These are phyloP conservation scores for Delphinella strobiligena DNA, from an alignment of 2,329 filamentous ascomycete species.

Conservation along the genomic window DNA sequence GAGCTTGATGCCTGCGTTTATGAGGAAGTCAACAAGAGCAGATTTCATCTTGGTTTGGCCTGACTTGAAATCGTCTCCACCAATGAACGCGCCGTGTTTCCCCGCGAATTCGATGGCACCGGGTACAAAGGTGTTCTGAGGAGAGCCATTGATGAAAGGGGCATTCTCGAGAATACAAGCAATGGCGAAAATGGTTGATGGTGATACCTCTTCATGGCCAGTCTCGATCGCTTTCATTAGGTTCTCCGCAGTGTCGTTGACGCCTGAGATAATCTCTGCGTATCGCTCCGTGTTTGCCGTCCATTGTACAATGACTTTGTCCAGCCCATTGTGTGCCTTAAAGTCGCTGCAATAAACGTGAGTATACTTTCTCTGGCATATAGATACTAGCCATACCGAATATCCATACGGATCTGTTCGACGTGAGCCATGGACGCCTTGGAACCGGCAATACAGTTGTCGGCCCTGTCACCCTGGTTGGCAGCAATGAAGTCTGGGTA, in stretches of 20 bases:
- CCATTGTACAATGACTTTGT: slow-evolving; percentile 97
- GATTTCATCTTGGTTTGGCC: slow-evolving; percentile 99
- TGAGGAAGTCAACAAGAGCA: slow-evolving; percentile 93
- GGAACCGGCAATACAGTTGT: slow-evolving; percentile 73
- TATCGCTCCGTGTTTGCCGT: slow-evolving; percentile 98
- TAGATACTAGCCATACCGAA: slow-evolving; percentile 45
- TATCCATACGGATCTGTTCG: slow-evolving; percentile 84
- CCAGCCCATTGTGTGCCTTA: slow-evolving; percentile 71
- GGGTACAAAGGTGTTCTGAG: slow-evolving; percentile 97
- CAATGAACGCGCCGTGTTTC: slow-evolving; percentile 78
- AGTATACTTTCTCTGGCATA: no score
- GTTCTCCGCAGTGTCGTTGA: slow-evolving; percentile 96
- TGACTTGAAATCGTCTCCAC: slow-evolving; percentile 98
- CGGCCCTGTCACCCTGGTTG: slow-evolving; percentile 92
- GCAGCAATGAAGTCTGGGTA: slow-evolving; percentile 99
- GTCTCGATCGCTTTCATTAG: slow-evolving; percentile 74
- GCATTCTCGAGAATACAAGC: slow-evolving; percentile 80
- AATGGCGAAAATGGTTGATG: slow-evolving; percentile 91
- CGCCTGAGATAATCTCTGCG: slow-evolving; percentile 71
- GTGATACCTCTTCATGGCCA: slow-evolving; percentile 83
- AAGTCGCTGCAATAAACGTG: slow-evolving; percentile 52
- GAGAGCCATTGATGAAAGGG: slow-evolving; percentile 98
- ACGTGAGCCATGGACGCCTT: slow-evolving; percentile 83
- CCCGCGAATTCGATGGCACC: slow-evolving; percentile 83
- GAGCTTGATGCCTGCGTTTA: slow-evolving; percentile 97